A percentile compares a stretch with the other conserved stretches of the same genome.
These are phyloP conservation scores for Exophiala sp. DNA, from an alignment of 2,329 filamentous ascomycete genomes.

Conservation along the genomic window DNA sequence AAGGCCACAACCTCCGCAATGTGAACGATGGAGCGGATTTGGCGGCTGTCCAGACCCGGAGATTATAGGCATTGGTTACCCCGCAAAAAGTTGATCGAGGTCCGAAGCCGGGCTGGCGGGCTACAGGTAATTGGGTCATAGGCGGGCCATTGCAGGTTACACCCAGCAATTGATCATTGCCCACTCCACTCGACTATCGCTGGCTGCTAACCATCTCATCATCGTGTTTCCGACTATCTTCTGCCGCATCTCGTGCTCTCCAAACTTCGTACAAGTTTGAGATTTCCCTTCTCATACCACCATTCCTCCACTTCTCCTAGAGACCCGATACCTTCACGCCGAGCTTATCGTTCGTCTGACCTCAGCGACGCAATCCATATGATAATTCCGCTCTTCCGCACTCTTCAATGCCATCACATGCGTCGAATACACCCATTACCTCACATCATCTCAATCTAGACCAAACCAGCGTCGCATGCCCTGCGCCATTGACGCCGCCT, in stretches of 20 bases:
- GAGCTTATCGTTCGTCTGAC: too few species aligned
- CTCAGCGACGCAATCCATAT: constrained; percentile 17
- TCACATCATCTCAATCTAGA: constrained; percentile 15
- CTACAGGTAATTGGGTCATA: too few species aligned
- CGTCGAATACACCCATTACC: constrained; percentile 16
- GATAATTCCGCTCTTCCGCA: constrained; percentile 19
- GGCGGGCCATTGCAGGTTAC: not conserved
- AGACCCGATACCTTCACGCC: not conserved
- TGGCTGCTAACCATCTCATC: constrained; percentile 12
- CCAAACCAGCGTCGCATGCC: constrained; percentile 18
- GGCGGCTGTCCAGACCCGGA: too few species aligned
- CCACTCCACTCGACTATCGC: not conserved
- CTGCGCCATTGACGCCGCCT: constrained; percentile 23
- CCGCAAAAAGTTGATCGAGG: constrained; percentile 5
- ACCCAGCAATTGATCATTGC: not conserved
- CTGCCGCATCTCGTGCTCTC: constrained; percentile 9
- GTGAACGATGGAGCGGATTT: too few species aligned
- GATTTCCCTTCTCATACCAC: not conserved
- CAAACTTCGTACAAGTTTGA: not conserved
- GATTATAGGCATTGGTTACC: not conserved
- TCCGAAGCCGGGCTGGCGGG: not conserved
- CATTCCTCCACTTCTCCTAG: not conserved
- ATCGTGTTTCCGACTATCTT: not conserved
- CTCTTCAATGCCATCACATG: constrained; percentile 28
- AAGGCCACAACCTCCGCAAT: too few species aligned